Percentiles rank a stretch among this genome's conserved stretches.
Conservation (phyloP, 768 basidiomycete species). For the Termitomyces sp. region DNA sequence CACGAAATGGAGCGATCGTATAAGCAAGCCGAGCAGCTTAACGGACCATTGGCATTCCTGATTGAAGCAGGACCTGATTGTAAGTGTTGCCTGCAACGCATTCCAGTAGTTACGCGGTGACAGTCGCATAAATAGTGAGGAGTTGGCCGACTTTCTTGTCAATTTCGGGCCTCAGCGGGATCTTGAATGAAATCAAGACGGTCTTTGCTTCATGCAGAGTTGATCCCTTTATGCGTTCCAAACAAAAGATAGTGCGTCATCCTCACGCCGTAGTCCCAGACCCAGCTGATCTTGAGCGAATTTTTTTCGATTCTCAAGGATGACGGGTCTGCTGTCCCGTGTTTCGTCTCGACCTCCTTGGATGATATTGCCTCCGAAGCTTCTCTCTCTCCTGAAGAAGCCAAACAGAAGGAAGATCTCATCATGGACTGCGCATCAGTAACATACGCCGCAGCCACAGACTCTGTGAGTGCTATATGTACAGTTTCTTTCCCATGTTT, state of each 20-base stretch:
- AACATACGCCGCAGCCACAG: slow-evolving; percentile 10
- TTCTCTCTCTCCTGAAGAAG: slow-evolving; percentile 1
- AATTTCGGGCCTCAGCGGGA: neutral
- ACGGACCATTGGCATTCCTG: slow-evolving; percentile 5
- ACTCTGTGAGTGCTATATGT: slow-evolving; percentile 6
- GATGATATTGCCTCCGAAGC: slow-evolving; percentile 3
- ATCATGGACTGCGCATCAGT: slow-evolving; percentile 15
- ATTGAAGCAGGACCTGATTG: slow-evolving; percentile 3
- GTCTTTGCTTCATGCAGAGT: slow-evolving; percentile 4
- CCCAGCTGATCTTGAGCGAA: neutral
- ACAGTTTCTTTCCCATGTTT: neutral
- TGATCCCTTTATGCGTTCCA: slow-evolving; percentile 7
- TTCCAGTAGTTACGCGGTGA: neutral
- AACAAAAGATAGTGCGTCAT: slow-evolving; percentile 8
- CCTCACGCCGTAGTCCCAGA: no score
- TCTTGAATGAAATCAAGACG: slow-evolving; percentile 2
- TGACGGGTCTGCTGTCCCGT: slow-evolving; percentile 5
- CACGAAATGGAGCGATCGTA: slow-evolving; percentile 9
- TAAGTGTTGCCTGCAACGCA: neutral
- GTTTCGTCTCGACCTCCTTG: slow-evolving; percentile 6
- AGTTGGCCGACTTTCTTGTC: slow-evolving; percentile 4
- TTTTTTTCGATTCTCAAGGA: slow-evolving; percentile 1
- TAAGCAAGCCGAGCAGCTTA: slow-evolving; percentile 2
- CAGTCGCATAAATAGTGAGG: neutral
- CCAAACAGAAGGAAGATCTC: slow-evolving; percentile 11